Conservation (phyloP, 192 early-diverging fungal species). For the Rhizophagus clarus region DNA sequence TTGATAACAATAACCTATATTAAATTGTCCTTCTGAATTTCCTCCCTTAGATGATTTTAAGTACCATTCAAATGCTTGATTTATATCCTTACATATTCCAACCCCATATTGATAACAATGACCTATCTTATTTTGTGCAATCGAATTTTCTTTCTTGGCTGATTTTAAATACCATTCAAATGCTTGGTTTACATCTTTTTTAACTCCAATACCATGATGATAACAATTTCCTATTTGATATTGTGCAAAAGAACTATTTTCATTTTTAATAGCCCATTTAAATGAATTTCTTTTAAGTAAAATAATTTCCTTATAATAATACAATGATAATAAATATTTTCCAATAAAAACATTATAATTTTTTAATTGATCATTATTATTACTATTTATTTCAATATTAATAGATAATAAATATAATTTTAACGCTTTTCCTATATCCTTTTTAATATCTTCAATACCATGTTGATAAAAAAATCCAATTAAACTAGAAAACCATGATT, state of each 20-base stretch:
- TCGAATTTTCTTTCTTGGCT: no score
- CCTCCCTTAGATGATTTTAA: no score
- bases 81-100: no score
- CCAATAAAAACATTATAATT: neutral
- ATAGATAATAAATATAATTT: neutral
- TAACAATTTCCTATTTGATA: neutral
- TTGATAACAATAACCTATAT: no score
- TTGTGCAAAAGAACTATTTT: neutral
- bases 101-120: no score
- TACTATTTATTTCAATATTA: neutral
- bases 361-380: neutral
- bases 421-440: neutral
- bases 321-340: neutral
- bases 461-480: neutral
- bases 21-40: no score
- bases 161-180: neutral
- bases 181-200: neutral
- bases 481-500: neutral
- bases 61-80: no score
- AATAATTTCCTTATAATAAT: neutral
- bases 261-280: neutral
- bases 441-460: neutral
- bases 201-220: neutral
- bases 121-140: no score
- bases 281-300: neutral